These are phyloP conservation scores for Pichia cephalocereana DNA, from an alignment of 805 yeast species.

Conservation along the genomic window DNA sequence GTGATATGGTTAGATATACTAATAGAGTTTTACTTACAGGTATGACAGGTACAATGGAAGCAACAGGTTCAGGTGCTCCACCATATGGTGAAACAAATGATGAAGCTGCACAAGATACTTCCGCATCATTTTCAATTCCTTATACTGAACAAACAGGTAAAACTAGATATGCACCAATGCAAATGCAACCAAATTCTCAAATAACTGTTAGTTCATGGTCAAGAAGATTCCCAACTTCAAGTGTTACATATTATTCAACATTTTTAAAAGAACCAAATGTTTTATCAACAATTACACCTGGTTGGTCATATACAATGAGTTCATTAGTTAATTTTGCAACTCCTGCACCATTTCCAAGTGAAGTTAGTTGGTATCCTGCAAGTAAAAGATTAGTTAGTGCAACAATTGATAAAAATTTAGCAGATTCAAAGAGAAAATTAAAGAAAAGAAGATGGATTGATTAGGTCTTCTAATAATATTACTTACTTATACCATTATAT, in stretches of 20 bases:
- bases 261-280: constrained; percentile 32
- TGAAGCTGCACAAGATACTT: constrained; percentile 31
- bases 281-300: constrained; percentile 70
- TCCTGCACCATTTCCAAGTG: constrained; percentile 60
- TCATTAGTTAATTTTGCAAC: constrained; percentile 63
- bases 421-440: constrained; percentile 18
- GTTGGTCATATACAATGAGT: constrained; percentile 66
- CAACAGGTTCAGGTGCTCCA: constrained; percentile 40
- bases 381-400: constrained; percentile 36
- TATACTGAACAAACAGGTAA: constrained; percentile 73
- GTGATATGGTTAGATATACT: constrained; percentile 57
- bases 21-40: constrained; percentile 55
- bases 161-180: constrained; percentile 88
- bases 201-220: constrained; percentile 64
- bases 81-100: constrained; percentile 33
- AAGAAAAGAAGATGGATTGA: constrained; percentile 26
- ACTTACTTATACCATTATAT: neutral
- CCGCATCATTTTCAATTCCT: constrained; percentile 54
- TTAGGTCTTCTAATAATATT: constrained; percentile 1
- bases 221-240: constrained; percentile 56
- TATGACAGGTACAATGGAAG: constrained; percentile 57
- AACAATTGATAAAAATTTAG: constrained; percentile 16
- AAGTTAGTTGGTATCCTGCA: constrained; percentile 56
- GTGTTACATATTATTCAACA: constrained; percentile 53
- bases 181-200: constrained; percentile 67